A percentile compares a stretch with the other conserved stretches of the same genome.
Evolutionary conservation across 2,329 filamentous ascomycete species (phyloP).

Genomic region (Aspergillus tamarii): DNA sequence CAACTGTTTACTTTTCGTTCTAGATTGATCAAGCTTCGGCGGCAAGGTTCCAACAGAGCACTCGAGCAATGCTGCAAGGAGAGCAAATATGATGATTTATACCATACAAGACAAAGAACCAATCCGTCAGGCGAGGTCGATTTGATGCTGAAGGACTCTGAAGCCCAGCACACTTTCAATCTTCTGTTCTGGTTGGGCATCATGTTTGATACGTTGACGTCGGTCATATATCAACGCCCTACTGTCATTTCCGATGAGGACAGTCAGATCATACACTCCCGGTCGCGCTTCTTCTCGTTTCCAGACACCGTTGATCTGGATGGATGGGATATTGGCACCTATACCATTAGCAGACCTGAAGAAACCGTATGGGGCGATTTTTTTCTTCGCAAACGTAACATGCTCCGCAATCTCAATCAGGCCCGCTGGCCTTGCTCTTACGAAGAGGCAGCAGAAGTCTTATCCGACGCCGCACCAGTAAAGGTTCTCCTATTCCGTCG

Average conservation of each 20-base stretch:
- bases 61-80: not conserved
- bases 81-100: not conserved
- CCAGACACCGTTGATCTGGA: not conserved
- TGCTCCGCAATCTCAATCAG: not conserved
- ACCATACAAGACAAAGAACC: not conserved
- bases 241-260: not conserved
- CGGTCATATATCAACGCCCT: slow-evolving; percentile 52
- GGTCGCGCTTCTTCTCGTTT: not conserved
- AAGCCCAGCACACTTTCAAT: slow-evolving; percentile 53
- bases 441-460: not conserved
- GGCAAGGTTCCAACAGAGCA: not conserved
- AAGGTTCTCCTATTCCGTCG: not conserved
- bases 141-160: slow-evolving; percentile 22
- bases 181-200: slow-evolving; percentile 62
- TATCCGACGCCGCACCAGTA: not conserved
- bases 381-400: not conserved
- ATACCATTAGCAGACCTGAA: not conserved
- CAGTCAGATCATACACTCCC: not conserved
- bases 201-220: slow-evolving; percentile 62
- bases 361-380: not conserved
- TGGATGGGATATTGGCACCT: not conserved
- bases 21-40: not conserved
- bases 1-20: not conserved
- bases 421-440: not conserved
- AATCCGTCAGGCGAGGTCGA: not conserved